Evolutionary conservation across 768 basidiomycete genomes (phyloP), one percentile per base, ranked within the genome.

Genomic region (Lactarius quietus): DNA sequence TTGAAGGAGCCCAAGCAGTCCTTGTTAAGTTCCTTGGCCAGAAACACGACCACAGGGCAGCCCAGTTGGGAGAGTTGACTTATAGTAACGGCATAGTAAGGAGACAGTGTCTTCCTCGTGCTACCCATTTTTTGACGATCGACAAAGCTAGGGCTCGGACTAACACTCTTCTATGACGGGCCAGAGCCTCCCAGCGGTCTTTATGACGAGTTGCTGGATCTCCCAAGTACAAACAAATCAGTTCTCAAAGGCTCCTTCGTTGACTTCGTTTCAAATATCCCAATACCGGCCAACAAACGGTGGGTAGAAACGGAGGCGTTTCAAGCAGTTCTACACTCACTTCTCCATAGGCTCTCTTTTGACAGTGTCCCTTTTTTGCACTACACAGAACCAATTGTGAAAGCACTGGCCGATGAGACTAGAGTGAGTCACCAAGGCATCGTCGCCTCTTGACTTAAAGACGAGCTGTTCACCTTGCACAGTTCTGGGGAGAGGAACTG

Each of bases 111-210:
- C 72, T 68, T 39, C 43, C 35, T 43, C n/a, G 62, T 10, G 54
- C 18, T n/a, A 43, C 8, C 14, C 23, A 38, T 10, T 64, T 45
- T 64, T 69, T 33, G 31, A 45, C 20, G 41, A 62, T 31, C 5
- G 80, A 78, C 23, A 78, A 14, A 65, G 67, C 48, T 56, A 36
- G 18, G 15, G 26, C 41, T 65, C 39, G 55, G 41, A 20, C 9
- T 62, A 17, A 29, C 45, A 4, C 54, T 86, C 20, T 87, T 86
- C 72, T 86, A 87, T 68, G 82, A 87, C 68, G 83, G 70, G 0
- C 84, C 84, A 15, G 75, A 66, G 0, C 78, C 78, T 1, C 82
- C 82, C 0, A 52, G 69, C 0, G 81, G 80, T 36, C 76, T 81
- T 9, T 84, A 82, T 62, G 81, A 84, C 56, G 76, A 74, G 6